Evolutionary conservation across 2,329 filamentous ascomycete species (phyloP), one percentile per base, ranked within the genome.

Genomic region (Elsinoe batatas): DNA sequence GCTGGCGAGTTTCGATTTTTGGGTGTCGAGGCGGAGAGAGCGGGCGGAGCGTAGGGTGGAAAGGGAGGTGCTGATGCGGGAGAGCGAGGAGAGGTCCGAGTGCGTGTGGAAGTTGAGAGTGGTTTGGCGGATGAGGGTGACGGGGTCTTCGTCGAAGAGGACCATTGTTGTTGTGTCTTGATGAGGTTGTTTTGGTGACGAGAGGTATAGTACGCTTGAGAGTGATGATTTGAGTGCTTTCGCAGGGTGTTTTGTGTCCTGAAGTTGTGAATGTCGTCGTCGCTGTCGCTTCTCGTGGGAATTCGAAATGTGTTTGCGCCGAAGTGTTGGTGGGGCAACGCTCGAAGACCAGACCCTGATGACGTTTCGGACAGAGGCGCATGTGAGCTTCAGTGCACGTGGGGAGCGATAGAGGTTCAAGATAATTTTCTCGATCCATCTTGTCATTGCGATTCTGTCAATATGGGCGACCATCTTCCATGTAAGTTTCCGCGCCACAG

Each of bases 51-150:
- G 81, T n/a, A 98, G 83, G 0, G 87, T 87, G 7, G 83, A 80
- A 53, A 96, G 80, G 1, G 88, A 91, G 69, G 91, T 88, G 69
- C 83, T 82, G 68, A 97, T 86, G 67, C 93, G 89, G 17, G 84
- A 77, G 17, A 97, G 81, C 59, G 88, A 87, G 61, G 83, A 77
- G 67, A 90, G 93, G 77, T 98, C 93, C 10, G 88, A 88, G 17
- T 81, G 78, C 65, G 91, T 95, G 75, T 95, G 93, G 82, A 98
- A 98, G 78, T 96, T 95, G 64, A 84, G 80, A 65, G 94, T 86
- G 40, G 91, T 95, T 74, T 94, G 87, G 68, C 85, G 80, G 74
- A 98, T 95, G 67, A 96, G 85, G 43, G 84, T 85, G 43, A 87
- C 87, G 62, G 91, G 91, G 70, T 93, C 88, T 75, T 96, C 91